Percentiles rank a stretch among this genome's conserved stretches.
These are phyloP conservation scores for Aspergillus thermomutatus DNA, from an alignment of 2,329 filamentous ascomycete genomes.

Conservation along the genomic window DNA sequence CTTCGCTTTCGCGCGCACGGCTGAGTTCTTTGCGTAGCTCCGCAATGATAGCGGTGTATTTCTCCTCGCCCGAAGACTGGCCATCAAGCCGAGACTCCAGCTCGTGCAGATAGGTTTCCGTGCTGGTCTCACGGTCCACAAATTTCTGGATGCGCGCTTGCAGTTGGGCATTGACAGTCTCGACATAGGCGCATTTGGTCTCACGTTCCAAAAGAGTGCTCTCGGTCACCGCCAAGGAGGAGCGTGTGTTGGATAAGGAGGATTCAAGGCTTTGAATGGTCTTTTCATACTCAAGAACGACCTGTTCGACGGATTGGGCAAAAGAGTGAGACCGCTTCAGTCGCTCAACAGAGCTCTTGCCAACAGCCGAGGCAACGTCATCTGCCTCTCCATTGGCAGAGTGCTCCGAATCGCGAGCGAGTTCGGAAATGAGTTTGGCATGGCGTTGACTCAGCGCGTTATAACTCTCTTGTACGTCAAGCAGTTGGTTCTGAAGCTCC, in stretches of 20 bases:
- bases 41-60: slow-evolving; percentile 77
- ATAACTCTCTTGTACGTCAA: slow-evolving; percentile 94
- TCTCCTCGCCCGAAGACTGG: slow-evolving; percentile 87
- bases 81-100: slow-evolving; percentile 87
- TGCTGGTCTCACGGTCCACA: slow-evolving; percentile 84
- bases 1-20: slow-evolving; percentile 84
- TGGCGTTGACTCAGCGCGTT: slow-evolving; percentile 85
- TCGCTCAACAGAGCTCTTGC: slow-evolving; percentile 79
- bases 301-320: slow-evolving; percentile 90
- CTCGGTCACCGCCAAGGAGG: slow-evolving; percentile 79
- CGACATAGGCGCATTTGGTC: slow-evolving; percentile 86
- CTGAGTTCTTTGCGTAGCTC: slow-evolving; percentile 90
- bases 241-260: slow-evolving; percentile 82
- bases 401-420: slow-evolving; percentile 76
- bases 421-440: slow-evolving; percentile 90
- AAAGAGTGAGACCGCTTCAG: slow-evolving; percentile 95
- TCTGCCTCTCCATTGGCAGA: slow-evolving; percentile 40
- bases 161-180: slow-evolving; percentile 87
- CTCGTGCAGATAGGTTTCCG: slow-evolving; percentile 88
- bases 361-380: slow-evolving; percentile 53
- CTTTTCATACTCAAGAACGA: slow-evolving; percentile 97
- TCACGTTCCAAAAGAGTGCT: slow-evolving; percentile 87
- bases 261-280: slow-evolving; percentile 93
- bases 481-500: slow-evolving; percentile 87
- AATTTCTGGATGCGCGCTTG: slow-evolving; percentile 89